Evolutionary conservation across 306 rosid species (phyloP).

Genomic region (Hippophae tibetana): DNA sequence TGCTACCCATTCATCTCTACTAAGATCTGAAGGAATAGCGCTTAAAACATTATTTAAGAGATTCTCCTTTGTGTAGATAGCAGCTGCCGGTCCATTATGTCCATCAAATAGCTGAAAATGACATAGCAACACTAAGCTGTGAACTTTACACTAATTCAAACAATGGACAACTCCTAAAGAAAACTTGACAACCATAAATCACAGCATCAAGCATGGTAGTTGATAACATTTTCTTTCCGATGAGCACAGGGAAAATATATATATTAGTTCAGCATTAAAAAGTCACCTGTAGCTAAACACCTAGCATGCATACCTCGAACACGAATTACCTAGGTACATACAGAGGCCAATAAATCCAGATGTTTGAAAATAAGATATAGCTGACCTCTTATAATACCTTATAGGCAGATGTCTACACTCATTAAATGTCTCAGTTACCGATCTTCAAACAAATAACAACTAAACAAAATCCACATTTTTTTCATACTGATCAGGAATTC

Average conservation of each 20-base stretch:
- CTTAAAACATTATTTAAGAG: slow-evolving; percentile 65
- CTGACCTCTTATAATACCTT: no score
- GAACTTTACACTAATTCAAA: slow-evolving; percentile 7
- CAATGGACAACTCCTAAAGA: background rate
- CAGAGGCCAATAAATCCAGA: no score
- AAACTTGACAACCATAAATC: no score
- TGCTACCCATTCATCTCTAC: slow-evolving; percentile 90
- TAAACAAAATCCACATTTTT: background rate
- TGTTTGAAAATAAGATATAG: no score
- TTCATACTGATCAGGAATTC: background rate
- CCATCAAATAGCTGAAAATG: slow-evolving; percentile 87
- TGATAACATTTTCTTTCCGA: background rate
- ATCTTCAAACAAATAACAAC: background rate
- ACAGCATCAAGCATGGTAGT: background rate
- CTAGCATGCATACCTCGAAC: no score
- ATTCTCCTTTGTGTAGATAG: slow-evolving; percentile 88
- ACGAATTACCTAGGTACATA: no score
- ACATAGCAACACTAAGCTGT: slow-evolving; percentile 12
- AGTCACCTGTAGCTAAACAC: no score
- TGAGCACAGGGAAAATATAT: background rate
- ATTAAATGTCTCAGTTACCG: no score
- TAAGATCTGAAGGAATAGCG: slow-evolving; percentile 85
- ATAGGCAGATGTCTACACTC: no score
- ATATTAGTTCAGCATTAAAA: no score
- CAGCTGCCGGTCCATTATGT: slow-evolving; percentile 98